Evolutionary conservation across 2,329 filamentous ascomycete genomes (phyloP).

Genomic region (Ophiostoma angusticollis): DNA sequence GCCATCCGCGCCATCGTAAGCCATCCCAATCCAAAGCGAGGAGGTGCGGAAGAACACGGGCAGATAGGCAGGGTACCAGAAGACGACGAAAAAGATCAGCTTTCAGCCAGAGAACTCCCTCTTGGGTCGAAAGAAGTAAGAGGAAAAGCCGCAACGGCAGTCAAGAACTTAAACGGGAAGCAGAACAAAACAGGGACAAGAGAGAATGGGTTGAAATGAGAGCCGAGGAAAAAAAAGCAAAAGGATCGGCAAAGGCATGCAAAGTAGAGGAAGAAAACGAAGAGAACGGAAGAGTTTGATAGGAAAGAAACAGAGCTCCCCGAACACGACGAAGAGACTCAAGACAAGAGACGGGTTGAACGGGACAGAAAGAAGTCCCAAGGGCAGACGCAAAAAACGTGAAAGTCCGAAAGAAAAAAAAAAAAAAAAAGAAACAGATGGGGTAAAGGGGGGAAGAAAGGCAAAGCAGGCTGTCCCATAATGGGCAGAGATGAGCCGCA

Average conservation of each 20-base stretch:
- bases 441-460: not conserved
- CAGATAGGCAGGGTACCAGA: not conserved
- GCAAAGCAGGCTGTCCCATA: not conserved
- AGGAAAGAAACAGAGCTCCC: conserved; percentile 4
- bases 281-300: conserved; percentile 4
- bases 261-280: not conserved
- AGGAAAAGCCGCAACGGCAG: not conserved
- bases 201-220: conserved; percentile 4
- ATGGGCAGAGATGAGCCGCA: conserved; percentile 67
- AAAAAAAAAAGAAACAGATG: not conserved
- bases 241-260: not conserved
- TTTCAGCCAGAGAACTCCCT: conserved; percentile 9
- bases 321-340: conserved; percentile 4
- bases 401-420: conserved; percentile 32
- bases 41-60: not conserved
- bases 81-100: conserved; percentile 1
- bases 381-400: conserved; percentile 10
- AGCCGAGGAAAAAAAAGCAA: not conserved
- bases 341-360: conserved; percentile 4
- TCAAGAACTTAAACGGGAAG: conserved; percentile 4
- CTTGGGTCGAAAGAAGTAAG: not conserved
- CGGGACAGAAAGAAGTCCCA: not conserved
- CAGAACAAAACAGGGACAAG: not conserved
- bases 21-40: no score
- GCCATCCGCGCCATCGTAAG: no score